phyloP scores from a whole-genome alignment of 2,329 filamentous ascomycete species.

The Exophiala bonariae region DNA sequence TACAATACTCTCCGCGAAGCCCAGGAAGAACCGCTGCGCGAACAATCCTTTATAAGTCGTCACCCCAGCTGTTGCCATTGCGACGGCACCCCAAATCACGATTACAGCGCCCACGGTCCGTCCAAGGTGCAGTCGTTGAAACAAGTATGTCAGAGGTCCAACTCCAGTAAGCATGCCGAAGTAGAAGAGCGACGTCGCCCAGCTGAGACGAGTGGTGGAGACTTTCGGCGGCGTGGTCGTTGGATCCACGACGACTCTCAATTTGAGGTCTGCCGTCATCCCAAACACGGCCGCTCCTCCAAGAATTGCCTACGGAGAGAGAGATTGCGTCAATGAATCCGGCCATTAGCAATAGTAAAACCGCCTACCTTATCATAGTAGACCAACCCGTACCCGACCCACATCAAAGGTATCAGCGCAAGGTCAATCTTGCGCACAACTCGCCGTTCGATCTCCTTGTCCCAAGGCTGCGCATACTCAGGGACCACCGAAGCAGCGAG shows the following conservation, averaged over 20 bases:
- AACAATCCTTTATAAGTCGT: slow-evolving; percentile 64
- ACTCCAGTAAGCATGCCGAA: slow-evolving; percentile 75
- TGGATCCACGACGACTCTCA: slow-evolving; percentile 53
- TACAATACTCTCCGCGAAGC: slow-evolving; percentile 63
- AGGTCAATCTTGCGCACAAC: slow-evolving; percentile 67
- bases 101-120: slow-evolving; percentile 64
- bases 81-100: slow-evolving; percentile 65
- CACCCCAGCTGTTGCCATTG: slow-evolving; percentile 68
- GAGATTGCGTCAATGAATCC: neutral
- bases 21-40: slow-evolving; percentile 64
- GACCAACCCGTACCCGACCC: slow-evolving; percentile 64
- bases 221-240: slow-evolving; percentile 54
- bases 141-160: slow-evolving; percentile 70
- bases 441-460: slow-evolving; percentile 55
- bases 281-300: slow-evolving; percentile 73
- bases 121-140: slow-evolving; percentile 68
- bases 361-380: slow-evolving; percentile 65
- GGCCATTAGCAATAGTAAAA: neutral
- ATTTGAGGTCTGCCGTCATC: slow-evolving; percentile 68
- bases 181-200: slow-evolving; percentile 66
- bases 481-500: slow-evolving; percentile 61
- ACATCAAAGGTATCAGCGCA: slow-evolving; percentile 69
- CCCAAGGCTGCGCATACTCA: slow-evolving; percentile 54
- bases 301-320: slow-evolving; percentile 60
- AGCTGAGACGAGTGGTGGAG: slow-evolving; percentile 68